A percentile compares a stretch with the other conserved stretches of the same genome.
Conservation (phyloP, 371 early-diverging fungal genomes). For the Gilbertella persicaria region DNA sequence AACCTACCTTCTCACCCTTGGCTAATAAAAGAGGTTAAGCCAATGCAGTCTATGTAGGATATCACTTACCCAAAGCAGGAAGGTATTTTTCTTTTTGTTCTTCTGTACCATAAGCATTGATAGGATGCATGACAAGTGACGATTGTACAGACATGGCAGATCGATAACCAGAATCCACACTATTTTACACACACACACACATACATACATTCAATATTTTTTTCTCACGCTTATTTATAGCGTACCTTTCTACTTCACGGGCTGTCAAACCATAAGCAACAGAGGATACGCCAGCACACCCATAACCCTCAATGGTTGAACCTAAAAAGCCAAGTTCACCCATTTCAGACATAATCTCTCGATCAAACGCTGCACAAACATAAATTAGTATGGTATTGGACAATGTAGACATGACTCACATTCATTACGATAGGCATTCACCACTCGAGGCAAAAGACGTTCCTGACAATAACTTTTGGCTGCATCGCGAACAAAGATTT, state of each 20-base stretch:
- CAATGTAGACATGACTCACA: too few species aligned
- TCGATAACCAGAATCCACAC: conserved; percentile 95
- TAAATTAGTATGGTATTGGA: too few species aligned
- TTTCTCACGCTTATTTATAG: background rate
- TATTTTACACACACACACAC: conserved; percentile 22
- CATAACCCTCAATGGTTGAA: conserved; percentile 95
- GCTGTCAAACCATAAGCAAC: conserved; percentile 97
- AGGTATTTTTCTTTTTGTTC: conserved; percentile 91
- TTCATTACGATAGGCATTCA: conserved; percentile 86
- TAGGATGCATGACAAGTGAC: conserved; percentile 97
- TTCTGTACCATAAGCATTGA: conserved; percentile 92
- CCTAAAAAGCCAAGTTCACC: conserved; percentile 95
- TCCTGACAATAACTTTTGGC: conserved; percentile 89
- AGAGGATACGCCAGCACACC: conserved; percentile 96
- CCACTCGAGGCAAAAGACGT: conserved; percentile 85
- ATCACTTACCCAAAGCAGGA: conserved; percentile 75
- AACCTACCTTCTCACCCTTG: conserved; percentile 86
- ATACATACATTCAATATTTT: background rate
- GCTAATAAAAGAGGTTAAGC: conserved; percentile 52
- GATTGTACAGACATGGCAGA: conserved; percentile 98
- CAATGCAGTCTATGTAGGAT: background rate
- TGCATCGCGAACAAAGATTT: conserved; percentile 80
- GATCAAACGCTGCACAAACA: conserved; percentile 70
- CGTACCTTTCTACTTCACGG: conserved; percentile 89
- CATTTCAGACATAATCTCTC: conserved; percentile 92